phyloP scores from a whole-genome alignment of 495 filamentous ascomycete species.

The Melanomma pulvis-pyrius region DNA sequence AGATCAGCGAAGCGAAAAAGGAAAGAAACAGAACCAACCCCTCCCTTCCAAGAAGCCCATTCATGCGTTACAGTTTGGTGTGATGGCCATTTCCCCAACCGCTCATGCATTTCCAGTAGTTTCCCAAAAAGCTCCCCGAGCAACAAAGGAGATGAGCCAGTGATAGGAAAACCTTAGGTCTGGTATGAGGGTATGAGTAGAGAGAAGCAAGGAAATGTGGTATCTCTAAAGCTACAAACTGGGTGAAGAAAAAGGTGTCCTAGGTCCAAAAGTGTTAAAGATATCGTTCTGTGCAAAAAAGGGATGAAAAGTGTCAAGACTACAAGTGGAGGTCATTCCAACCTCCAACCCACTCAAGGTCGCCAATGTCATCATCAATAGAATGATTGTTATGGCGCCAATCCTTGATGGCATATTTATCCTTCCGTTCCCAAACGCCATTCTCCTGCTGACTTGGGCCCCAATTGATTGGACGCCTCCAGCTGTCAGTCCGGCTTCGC shows the following conservation, averaged over 20 bases:
- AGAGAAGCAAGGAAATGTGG: slow-evolving; percentile 32
- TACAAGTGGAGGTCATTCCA: slow-evolving; percentile 68
- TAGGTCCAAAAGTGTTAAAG: slow-evolving; percentile 18
- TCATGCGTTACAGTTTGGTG: slow-evolving; percentile 22
- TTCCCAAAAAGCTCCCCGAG: slow-evolving; percentile 27
- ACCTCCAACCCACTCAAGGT: slow-evolving; percentile 87
- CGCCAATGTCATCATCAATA: slow-evolving; percentile 58
- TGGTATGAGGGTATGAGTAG: slow-evolving; percentile 5
- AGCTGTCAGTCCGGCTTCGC: slow-evolving; percentile 39
- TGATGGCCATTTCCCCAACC: slow-evolving; percentile 7
- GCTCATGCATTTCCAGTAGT: slow-evolving; percentile 20
- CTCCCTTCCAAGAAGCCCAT: not conserved
- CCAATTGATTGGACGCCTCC: slow-evolving; percentile 35
- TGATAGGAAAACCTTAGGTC: not conserved
- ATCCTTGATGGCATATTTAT: slow-evolving; percentile 54
- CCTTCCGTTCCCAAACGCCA: slow-evolving; percentile 36
- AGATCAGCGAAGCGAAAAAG: slow-evolving; percentile 1
- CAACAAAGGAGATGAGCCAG: slow-evolving; percentile 3
- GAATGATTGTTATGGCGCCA: slow-evolving; percentile 60
- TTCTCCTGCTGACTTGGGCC: slow-evolving; percentile 30
- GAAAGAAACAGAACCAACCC: slow-evolving; percentile 4
- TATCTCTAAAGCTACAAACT: slow-evolving; percentile 42
- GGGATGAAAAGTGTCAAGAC: slow-evolving; percentile 42
- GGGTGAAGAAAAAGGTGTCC: not conserved
- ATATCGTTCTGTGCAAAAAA: slow-evolving; percentile 28